Base-by-base conservation (phyloP, 768 basidiomycete species). In the Lactarius sanguifluus region DNA sequence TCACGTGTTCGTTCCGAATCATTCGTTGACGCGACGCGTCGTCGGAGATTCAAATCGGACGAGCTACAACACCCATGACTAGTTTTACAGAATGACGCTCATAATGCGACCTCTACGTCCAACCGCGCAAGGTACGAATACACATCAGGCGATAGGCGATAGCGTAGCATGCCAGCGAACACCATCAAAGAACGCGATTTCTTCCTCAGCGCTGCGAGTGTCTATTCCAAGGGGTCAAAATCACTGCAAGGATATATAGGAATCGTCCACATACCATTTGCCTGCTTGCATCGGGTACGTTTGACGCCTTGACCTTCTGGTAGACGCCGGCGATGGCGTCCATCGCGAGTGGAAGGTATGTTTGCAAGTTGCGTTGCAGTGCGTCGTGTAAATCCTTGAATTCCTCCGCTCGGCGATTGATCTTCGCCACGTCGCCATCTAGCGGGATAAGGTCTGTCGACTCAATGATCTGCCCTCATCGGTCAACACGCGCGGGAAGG, bases 301-400 rank as follows among this genome's bases (percentile, higher is more conserved):
- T 78, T 34, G 89, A 88, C 13, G 80, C 78, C 76, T 96, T 96
- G 64, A 87, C 79, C 65, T 84, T 85, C 64, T 89, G 89, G 71
- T 96, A 91, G 18, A 96, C 85, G 16, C 83, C 86, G 58, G 91
- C 89, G 32, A 98, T 85, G 34, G 89, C 86, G 73, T 95, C 94
- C 97, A 98, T 99, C 25, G 93, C 90, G 45, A 94, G 83, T 40
- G 91, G 85, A 58, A 98, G 82, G 75, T 97, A 91, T 2, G 86
- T 85, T 72, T 94, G 93, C 75, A 98, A 77, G 78, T 96, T 98
- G 70, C 91, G 86, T 72, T 95, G 92, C 72, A 97, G 79, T 2
- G 91, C 84, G 71, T 96, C 92, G 64, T 96, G 90, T 20, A 90
- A 77, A 61, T 93, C 87, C 74, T 89, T 89, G 79, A 98, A 96